Percentiles rank a stretch among this genome's conserved stretches.
phyloP scores from a whole-genome alignment of 768 basidiomycete genomes.

The Tulasnella sp. region DNA sequence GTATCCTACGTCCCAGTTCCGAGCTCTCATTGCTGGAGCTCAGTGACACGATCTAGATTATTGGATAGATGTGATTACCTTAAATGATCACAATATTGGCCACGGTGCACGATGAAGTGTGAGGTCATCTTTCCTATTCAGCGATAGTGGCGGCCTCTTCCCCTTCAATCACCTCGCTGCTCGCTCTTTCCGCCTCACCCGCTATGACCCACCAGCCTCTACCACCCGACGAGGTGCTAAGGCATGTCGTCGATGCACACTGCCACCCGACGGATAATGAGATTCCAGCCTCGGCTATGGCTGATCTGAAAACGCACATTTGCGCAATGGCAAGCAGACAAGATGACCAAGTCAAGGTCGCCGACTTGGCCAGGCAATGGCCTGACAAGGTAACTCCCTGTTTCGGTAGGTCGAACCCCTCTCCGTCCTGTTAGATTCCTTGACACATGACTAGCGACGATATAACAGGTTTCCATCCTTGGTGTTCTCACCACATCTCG shows the following conservation, averaged over 20 bases:
- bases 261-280: slow-evolving; percentile 86
- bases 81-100: not conserved
- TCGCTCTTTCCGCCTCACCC: not conserved
- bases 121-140: not conserved
- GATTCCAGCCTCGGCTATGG: slow-evolving; percentile 48
- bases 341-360: slow-evolving; percentile 69
- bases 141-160: not conserved
- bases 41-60: not conserved
- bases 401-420: slow-evolving; percentile 62
- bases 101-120: no score
- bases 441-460: not conserved
- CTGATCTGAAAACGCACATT: slow-evolving; percentile 57
- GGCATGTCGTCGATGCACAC: slow-evolving; percentile 79
- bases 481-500: slow-evolving; percentile 82
- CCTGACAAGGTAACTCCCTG: slow-evolving; percentile 68
- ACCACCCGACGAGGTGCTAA: slow-evolving; percentile 41
- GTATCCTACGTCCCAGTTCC: slow-evolving; percentile 41
- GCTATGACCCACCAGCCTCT: not conserved
- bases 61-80: not conserved
- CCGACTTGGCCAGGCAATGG: slow-evolving; percentile 54
- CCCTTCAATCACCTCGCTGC: not conserved
- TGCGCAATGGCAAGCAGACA: slow-evolving; percentile 64
- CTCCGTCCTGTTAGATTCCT: slow-evolving; percentile 13
- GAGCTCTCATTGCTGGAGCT: not conserved
- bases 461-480: slow-evolving; percentile 81